A percentile compares a stretch with the other conserved stretches of the same genome.
Evolutionary conservation across 371 early-diverging fungal genomes (phyloP).

Genomic region (Homolaphlyctis polyrhiza): DNA sequence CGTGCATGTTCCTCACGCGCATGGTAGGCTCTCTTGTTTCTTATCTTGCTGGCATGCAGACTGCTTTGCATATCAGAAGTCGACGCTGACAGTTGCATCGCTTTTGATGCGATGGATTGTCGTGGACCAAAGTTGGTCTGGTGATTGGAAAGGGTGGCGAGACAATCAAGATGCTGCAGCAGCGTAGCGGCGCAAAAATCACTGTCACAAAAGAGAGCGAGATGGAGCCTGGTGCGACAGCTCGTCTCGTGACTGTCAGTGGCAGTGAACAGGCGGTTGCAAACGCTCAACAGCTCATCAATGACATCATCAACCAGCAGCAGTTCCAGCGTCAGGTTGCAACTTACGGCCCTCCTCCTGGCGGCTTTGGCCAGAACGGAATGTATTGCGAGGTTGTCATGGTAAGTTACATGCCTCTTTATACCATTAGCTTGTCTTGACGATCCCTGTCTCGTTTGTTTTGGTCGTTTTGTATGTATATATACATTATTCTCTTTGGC

Average conservation of each 20-base stretch:
- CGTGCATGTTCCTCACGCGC: background rate
- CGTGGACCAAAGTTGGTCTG: slow-evolving; percentile 79
- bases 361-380: background rate
- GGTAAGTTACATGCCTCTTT: background rate
- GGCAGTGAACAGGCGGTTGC: slow-evolving; percentile 70
- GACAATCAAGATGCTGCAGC: slow-evolving; percentile 80
- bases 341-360: background rate
- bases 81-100: too few relatives aligned
- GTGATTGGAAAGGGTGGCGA: slow-evolving; percentile 89
- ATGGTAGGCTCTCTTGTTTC: background rate
- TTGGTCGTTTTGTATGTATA: background rate
- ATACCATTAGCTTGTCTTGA: background rate
- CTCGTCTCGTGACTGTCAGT: slow-evolving; percentile 62
- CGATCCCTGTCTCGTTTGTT: background rate
- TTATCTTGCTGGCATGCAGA: too few relatives aligned
- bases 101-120: too few relatives aligned
- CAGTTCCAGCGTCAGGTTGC: slow-evolving; percentile 6
- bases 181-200: slow-evolving; percentile 74
- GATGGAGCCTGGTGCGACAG: slow-evolving; percentile 42
- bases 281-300: slow-evolving; percentile 67
- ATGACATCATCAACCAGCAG: slow-evolving; percentile 40
- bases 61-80: too few relatives aligned
- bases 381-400: slow-evolving; percentile 4
- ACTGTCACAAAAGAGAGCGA: slow-evolving; percentile 68
- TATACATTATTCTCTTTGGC: background rate